Conservation (phyloP, 2,329 filamentous ascomycete genomes). For the Decorospora gaudefroyi region DNA sequence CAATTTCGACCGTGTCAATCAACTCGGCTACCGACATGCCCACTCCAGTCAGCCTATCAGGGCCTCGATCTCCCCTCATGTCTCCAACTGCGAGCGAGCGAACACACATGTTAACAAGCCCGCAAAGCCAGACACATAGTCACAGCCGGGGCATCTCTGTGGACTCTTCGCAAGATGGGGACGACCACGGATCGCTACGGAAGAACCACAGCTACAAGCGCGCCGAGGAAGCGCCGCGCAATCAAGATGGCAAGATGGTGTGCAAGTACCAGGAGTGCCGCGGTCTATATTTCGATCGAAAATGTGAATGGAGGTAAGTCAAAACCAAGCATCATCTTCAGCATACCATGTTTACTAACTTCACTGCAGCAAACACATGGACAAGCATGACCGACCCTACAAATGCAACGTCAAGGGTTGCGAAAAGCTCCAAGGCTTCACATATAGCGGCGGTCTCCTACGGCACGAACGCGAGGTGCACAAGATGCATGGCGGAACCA, state of each 20-base stretch:
- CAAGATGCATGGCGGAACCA: conserved; percentile 83
- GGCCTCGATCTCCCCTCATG: conserved; percentile 34
- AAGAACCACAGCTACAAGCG: conserved; percentile 49
- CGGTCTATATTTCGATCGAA: conserved; percentile 73
- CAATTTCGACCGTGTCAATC: conserved; percentile 32
- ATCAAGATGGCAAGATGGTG: conserved; percentile 73
- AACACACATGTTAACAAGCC: conserved; percentile 29
- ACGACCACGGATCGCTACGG: conserved; percentile 39
- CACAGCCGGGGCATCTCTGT: conserved; percentile 33
- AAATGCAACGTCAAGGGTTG: conserved; percentile 81
- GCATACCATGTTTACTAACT: conserved; percentile 22
- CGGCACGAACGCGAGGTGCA: conserved; percentile 94
- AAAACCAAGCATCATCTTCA: conserved; percentile 24
- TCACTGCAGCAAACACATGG: conserved; percentile 84
- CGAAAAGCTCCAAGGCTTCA: conserved; percentile 91
- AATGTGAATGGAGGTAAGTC: conserved; percentile 92
- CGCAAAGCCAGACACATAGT: conserved; percentile 17
- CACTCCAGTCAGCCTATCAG: conserved; percentile 43
- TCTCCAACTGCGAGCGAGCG: conserved; percentile 34
- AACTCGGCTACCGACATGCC: conserved; percentile 42
- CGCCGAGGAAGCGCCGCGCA: conserved; percentile 61
- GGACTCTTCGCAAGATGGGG: conserved; percentile 38
- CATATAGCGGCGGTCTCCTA: conserved; percentile 86
- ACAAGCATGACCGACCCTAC: conserved; percentile 94
- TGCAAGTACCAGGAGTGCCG: conserved; percentile 72